These are phyloP conservation scores for Sporisorium exsertum DNA, from an alignment of 1,284 basidiomycete species.

Conservation along the genomic window DNA sequence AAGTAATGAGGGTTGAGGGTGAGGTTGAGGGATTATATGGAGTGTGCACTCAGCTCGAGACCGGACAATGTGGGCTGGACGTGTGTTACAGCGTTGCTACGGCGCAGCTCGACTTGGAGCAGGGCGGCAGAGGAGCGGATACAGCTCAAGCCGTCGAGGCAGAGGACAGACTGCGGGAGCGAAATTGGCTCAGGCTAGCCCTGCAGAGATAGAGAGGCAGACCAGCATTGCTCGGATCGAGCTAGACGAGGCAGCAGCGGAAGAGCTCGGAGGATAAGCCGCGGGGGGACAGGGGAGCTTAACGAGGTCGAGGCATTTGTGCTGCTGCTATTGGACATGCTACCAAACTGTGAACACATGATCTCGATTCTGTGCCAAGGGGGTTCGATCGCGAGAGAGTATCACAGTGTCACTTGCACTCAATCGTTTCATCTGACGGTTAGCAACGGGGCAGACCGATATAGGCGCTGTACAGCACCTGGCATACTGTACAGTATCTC, in stretches of 20 bases:
- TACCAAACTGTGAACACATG: not conserved
- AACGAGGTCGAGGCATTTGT: conserved; percentile 20
- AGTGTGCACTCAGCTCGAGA: not conserved
- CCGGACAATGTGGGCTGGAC: not conserved
- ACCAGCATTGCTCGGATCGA: not conserved
- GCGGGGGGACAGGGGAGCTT: conserved; percentile 10
- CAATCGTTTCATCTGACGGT: not conserved
- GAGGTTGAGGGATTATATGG: conserved; percentile 30
- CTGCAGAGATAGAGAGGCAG: not conserved
- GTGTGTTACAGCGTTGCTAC: not conserved
- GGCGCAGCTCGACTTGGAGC: not conserved
- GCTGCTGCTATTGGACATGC: not conserved
- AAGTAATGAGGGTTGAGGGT: conserved; percentile 17
- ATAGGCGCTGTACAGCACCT: not conserved
- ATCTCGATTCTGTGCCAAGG: conserved; percentile 1
- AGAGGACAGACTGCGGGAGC: not conserved
- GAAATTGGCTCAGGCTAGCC: conserved; percentile 5
- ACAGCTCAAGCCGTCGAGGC: not conserved
- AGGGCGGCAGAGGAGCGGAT: not conserved
- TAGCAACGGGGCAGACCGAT: not conserved
- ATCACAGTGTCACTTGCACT: not conserved
- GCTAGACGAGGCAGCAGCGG: conserved; percentile 21
- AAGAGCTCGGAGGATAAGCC: conserved; percentile 14
- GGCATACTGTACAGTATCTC: not conserved
- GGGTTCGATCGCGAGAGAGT: not conserved